Evolutionary conservation across 192 early-diverging fungal species (phyloP).

Genomic region (Backusella psychrophila): DNA sequence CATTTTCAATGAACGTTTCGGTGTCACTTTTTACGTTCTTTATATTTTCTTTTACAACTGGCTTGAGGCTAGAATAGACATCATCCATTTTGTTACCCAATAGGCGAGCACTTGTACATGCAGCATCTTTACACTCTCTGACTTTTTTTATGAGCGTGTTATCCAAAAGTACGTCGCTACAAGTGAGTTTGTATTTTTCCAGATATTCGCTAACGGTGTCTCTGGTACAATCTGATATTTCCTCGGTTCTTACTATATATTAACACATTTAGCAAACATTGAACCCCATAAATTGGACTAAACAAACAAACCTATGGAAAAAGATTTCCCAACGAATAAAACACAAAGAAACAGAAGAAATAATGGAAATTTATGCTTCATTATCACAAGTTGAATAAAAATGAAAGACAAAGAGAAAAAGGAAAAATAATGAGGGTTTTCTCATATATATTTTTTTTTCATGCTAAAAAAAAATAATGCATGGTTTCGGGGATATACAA

Average conservation of each 20-base stretch:
- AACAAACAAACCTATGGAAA: not conserved
- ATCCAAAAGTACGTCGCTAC: not conserved
- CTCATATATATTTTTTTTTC: not conserved
- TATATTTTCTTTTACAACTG: not conserved
- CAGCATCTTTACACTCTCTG: conserved; percentile 5
- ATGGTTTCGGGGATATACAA: not conserved
- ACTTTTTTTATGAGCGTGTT: not conserved
- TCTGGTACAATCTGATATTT: not conserved
- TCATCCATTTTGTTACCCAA: not conserved
- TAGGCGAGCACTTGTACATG: not conserved
- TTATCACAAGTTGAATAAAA: not conserved
- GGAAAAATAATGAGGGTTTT: not conserved
- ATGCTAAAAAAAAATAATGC: not conserved
- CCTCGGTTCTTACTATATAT: conserved; percentile 1
- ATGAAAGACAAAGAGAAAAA: not conserved
- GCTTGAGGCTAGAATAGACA: not conserved
- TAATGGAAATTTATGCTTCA: not conserved
- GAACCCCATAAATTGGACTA: not conserved
- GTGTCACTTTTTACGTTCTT: not conserved
- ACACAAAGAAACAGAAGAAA: not conserved
- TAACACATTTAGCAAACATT: not conserved
- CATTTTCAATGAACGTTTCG: not conserved
- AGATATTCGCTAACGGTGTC: not conserved
- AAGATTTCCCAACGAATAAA: not conserved
- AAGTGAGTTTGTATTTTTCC: not conserved